Evolutionary conservation across 495 filamentous ascomycete species (phyloP), one percentile per base, ranked within the genome.

Genomic region (Penicillium bovifimosum): DNA sequence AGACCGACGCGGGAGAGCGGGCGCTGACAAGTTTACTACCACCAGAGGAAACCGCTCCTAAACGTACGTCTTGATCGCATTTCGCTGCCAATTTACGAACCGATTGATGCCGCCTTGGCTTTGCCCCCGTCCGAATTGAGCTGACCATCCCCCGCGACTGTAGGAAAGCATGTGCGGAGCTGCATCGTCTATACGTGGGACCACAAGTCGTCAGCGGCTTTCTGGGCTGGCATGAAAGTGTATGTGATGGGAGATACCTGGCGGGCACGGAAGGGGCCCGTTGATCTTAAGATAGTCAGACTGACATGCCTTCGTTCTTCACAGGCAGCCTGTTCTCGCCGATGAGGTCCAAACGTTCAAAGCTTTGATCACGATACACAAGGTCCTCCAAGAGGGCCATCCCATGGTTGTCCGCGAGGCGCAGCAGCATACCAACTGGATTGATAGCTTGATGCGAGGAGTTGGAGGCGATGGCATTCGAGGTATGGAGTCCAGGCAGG

Each of bases 121-220:
- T 40, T 44, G 41, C 18, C 41, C 41, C 7, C 31, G 26, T 35
- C 29, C 27, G 38, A 48, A 55, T 28, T 33, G 39, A 24, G 34
- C 48, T 60, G 29, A 46, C 53, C 29, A 27, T 14, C 32, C 33
- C 49, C 42, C 47, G n/a, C 27, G 27, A 36, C 35, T 34, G 27
- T 55, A 86, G 84, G 85, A 57, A 98, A 98, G 72, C 93, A 98
- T 90, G 93, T 98, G 53, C 86, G 93, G 53, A 90, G 87, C 63
- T 95, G 90, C 66, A 98, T 98, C 67, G 91, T 98, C 38, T 97
- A 98, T 68, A 97, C 93, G 50, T 98, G 93, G 93, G 93, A 98
- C 75, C 91, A 97, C 77, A 96, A 96, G 75, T 95, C 88, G 55
- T 96, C 92, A 36, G 78, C 83, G 60, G 90, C 90, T 61, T 98